Evolutionary conservation across 805 yeast species (phyloP), one percentile per base, ranked within the genome.

Genomic region (Pichia phayaonensis): DNA sequence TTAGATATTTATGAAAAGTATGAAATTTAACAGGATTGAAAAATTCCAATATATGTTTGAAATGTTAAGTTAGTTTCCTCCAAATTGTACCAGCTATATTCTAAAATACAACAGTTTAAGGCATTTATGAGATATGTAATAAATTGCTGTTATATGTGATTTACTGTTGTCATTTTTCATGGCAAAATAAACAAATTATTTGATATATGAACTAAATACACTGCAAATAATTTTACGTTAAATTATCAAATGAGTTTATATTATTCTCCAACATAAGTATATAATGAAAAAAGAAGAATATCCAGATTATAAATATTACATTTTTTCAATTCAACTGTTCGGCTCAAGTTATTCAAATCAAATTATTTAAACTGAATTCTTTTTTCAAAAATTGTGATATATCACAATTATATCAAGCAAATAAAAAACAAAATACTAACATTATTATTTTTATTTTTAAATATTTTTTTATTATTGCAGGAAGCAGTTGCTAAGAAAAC

Each of bases 401-500:
- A 34, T 34, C 20, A 34, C 38, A 34, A 34, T 34, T n/a, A 34
- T 34, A 16, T 34, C 18, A 34, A n/a, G 10, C 38, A 34, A n/a
- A n/a, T n/a, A 6, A n/a, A 6, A 29, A 15, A 23, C 42, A 45
- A n/a, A 44, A 40, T 44, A 46, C 51, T 45, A 51, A 48, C 53
- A 34, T 34, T 34, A 34, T n/a, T 34, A 34, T 34, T 12, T 13
- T 34, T n/a, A 34, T 38, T 40, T 22, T n/a, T n/a, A n/a, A 26
- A 31, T 43, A 47, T 23, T 40, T 31, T 41, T 23, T 41, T 26
- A 40, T 41, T 41, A 38, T 45, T 46, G 86, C 81, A 87, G 80
- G 87, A 83, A 76, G 85, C 80, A 66, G 89, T 81, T 69, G 83
- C 90, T 69, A 87, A 85, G 81, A 81, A 80, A 75, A 71, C 89